Evolutionary conservation across 371 early-diverging fungal species (phyloP).

Genomic region (Synchytrium microbalum): DNA sequence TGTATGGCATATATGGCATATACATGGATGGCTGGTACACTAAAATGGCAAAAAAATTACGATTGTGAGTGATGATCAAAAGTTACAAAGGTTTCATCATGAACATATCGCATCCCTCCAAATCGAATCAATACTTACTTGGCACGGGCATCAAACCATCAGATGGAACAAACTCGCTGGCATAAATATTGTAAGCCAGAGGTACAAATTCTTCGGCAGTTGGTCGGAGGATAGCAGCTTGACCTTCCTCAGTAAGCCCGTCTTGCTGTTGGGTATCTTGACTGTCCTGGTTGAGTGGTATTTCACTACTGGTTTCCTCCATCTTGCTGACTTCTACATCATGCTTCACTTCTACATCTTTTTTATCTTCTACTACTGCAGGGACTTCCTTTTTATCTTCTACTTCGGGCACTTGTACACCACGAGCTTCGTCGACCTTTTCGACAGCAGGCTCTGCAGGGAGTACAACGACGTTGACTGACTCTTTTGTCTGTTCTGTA

Average conservation of each 20-base stretch:
- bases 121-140: not conserved
- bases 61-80: not conserved
- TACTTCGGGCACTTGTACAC: not conserved
- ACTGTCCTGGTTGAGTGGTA: too few species aligned
- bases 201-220: not conserved
- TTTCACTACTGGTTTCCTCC: too few species aligned
- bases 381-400: too few species aligned
- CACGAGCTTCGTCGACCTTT: not conserved
- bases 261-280: not conserved
- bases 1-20: not conserved
- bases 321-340: too few species aligned
- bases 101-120: too few species aligned
- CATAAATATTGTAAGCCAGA: not conserved
- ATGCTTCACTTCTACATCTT: not conserved
- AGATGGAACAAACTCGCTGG: not conserved
- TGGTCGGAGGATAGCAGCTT: not conserved
- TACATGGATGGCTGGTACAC: not conserved
- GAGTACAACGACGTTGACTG: not conserved
- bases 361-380: not conserved
- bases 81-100: not conserved
- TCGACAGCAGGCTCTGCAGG: not conserved
- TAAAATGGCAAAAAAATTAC: not conserved
- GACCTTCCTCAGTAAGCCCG: too few species aligned
- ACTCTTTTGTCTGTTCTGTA: not conserved
- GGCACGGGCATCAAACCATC: not conserved